Evolutionary conservation across 1,139 yeast genomes (phyloP).

Genomic region (Kluyveromyces sp.): DNA sequence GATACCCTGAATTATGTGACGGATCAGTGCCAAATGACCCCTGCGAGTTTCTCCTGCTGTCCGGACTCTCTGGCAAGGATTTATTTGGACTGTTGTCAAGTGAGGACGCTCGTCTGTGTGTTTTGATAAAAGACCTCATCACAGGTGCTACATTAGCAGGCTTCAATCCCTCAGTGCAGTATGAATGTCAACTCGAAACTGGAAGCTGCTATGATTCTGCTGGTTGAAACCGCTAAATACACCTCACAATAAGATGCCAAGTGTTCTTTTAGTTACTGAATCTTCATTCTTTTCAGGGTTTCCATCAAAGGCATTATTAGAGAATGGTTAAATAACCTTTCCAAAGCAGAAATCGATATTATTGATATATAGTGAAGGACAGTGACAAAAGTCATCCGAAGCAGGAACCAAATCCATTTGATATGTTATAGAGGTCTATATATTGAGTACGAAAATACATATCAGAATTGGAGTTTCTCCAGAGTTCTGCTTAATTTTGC

Average conservation of each 20-base stretch:
- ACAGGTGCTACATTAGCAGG: background rate
- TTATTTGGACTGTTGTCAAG: conserved; percentile 24
- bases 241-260: no score
- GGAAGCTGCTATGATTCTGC: no score
- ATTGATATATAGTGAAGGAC: background rate
- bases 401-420: no score
- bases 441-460: background rate
- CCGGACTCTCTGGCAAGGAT: conserved; percentile 8
- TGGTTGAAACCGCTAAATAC: no score
- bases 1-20: conserved; percentile 17
- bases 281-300: no score
- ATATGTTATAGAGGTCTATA: no score
- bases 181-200: no score
- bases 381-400: conserved; percentile 15
- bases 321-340: background rate
- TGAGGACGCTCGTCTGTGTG: conserved; percentile 33
- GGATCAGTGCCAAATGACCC: conserved; percentile 6
- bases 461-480: conserved; percentile 56
- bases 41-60: conserved; percentile 6
- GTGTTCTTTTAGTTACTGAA: background rate
- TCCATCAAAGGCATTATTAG: no score
- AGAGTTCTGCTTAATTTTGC: conserved; percentile 61
- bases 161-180: no score
- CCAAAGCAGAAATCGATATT: background rate
- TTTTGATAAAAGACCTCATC: conserved; percentile 35